phyloP scores from a whole-genome alignment of 2,329 filamentous ascomycete species.

The Didymella pinodella region DNA sequence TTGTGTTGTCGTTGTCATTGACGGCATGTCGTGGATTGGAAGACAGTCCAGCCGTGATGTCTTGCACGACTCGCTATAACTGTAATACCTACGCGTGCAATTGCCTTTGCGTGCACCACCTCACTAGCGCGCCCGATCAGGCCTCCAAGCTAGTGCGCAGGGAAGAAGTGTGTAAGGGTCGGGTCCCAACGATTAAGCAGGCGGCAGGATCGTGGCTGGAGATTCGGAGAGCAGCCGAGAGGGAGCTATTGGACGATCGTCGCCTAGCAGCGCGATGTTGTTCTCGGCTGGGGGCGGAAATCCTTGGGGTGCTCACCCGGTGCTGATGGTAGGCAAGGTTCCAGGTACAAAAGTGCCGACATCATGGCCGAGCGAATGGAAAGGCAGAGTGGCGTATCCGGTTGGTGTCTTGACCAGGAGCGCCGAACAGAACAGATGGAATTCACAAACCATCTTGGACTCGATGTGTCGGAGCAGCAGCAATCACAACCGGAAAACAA shows the following conservation, averaged over 20 bases:
- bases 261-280: slow-evolving; percentile 6
- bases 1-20: too few relatives aligned
- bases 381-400: not conserved
- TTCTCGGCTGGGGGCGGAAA: slow-evolving; percentile 7
- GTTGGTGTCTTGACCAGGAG: not conserved
- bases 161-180: not conserved
- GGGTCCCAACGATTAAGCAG: not conserved
- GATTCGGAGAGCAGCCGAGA: slow-evolving; percentile 12
- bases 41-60: not conserved
- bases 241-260: slow-evolving; percentile 16
- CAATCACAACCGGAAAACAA: not conserved
- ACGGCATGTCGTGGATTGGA: not conserved
- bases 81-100: not conserved
- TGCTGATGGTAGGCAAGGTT: slow-evolving; percentile 11
- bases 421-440: not conserved
- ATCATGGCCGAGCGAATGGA: slow-evolving; percentile 10
- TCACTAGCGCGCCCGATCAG: slow-evolving; percentile 9
- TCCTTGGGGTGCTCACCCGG: not conserved
- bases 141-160: not conserved
- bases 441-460: not conserved
- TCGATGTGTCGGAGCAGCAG: not conserved
- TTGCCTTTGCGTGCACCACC: not conserved
- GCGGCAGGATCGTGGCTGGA: slow-evolving; percentile 8
- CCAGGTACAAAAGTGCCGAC: slow-evolving; percentile 7
- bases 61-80: not conserved